These are phyloP conservation scores for Powellomyces hirtus DNA, from an alignment of 192 early-diverging fungal genomes.

Conservation along the genomic window DNA sequence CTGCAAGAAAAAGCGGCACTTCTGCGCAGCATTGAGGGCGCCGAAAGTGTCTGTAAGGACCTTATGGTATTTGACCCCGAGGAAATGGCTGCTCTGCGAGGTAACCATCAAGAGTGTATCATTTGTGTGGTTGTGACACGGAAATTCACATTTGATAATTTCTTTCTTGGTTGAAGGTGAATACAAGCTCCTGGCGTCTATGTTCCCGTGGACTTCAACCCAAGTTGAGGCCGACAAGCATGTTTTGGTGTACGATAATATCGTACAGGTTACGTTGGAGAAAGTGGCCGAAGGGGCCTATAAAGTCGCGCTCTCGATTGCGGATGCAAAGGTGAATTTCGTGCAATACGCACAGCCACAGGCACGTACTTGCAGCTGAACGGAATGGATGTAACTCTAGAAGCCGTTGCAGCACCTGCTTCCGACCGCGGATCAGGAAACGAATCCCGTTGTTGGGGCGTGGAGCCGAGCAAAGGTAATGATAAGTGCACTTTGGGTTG, in stretches of 20 bases:
- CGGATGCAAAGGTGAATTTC: neutral
- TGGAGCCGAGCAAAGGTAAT: neutral
- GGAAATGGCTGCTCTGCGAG: constrained; percentile 17
- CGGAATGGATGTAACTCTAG: neutral
- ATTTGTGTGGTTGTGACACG: neutral
- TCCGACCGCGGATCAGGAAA: neutral
- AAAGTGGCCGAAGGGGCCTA: constrained; percentile 1
- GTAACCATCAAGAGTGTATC: neutral
- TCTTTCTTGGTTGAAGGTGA: neutral
- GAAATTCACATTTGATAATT: constrained; percentile 1
- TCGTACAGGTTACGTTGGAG: constrained; percentile 1
- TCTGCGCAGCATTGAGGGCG: neutral
- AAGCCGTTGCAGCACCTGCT: neutral
- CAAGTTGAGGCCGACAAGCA: neutral
- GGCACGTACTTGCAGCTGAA: too few species aligned
- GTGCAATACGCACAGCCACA: too few species aligned
- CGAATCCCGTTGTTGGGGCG: neutral
- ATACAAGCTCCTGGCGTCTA: constrained; percentile 14
- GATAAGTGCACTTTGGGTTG: too few species aligned
- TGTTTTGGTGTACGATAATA: constrained; percentile 17
- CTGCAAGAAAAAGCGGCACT: constrained; percentile 1
- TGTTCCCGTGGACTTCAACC: constrained; percentile 20
- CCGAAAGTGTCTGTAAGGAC: constrained; percentile 25
- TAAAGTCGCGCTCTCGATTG: constrained; percentile 6
- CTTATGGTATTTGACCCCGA: constrained; percentile 27